Evolutionary conservation across 148 eudicot species (phyloP).

Genomic region (Cornus controversa): DNA sequence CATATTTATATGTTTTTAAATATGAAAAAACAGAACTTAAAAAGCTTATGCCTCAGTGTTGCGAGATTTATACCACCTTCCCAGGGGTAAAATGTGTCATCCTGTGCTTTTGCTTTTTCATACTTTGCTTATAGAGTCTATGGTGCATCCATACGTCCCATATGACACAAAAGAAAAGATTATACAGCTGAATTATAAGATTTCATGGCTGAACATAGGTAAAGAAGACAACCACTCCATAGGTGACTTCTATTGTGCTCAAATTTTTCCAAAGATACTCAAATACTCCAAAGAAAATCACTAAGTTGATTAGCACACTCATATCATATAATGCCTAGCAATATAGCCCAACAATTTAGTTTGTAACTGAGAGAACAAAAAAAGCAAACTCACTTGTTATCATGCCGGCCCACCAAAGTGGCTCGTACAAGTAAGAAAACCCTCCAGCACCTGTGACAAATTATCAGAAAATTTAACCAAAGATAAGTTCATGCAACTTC

Average conservation of each 20-base stretch:
- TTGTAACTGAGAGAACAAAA: neutral
- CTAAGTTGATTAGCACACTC: neutral
- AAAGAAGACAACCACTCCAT: neutral
- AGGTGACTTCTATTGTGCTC: neutral
- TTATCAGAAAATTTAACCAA: neutral
- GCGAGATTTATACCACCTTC: no score
- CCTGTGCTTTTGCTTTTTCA: no score
- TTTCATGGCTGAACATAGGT: neutral
- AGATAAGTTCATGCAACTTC: neutral
- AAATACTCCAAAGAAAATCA: neutral
- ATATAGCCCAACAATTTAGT: neutral
- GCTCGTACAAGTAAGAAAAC: constrained; percentile 64
- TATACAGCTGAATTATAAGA: neutral
- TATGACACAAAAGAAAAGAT: neutral
- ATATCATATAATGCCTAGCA: neutral
- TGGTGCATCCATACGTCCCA: neutral
- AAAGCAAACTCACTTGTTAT: constrained; percentile 52
- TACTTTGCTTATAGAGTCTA: neutral
- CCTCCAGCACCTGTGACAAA: constrained; percentile 63
- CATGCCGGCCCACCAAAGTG: constrained; percentile 85
- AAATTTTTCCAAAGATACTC: neutral
- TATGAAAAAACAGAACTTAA: no score
- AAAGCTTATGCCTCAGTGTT: no score
- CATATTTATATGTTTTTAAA: no score
- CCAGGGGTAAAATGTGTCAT: no score